phyloP scores from a whole-genome alignment of 768 basidiomycete species.

The Tricholoma sp. region DNA sequence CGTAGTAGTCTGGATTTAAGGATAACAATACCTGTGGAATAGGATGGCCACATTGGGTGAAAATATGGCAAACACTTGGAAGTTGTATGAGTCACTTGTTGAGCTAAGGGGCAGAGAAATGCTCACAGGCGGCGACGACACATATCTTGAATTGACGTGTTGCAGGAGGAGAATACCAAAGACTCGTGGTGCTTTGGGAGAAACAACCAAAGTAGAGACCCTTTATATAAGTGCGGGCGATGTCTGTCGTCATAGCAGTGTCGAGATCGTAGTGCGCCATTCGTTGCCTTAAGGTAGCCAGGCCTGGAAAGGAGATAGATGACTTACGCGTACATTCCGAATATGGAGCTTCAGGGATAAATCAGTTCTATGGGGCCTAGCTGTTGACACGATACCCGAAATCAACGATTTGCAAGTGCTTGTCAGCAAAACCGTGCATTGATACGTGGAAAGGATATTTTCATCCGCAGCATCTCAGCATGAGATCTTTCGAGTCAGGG shows the following conservation, averaged over 20 bases:
- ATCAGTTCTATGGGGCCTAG: background rate
- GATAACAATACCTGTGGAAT: conserved; percentile 13
- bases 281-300: background rate
- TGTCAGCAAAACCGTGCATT: background rate
- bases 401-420: background rate
- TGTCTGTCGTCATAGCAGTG: background rate
- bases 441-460: background rate
- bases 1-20: background rate
- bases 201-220: background rate
- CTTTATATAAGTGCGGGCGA: conserved; percentile 12
- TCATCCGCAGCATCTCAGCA: too few species aligned
- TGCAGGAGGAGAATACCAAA: conserved; percentile 4
- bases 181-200: background rate
- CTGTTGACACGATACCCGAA: background rate
- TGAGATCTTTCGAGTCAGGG: too few species aligned
- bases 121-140: conserved; percentile 54
- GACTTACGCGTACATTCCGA: background rate
- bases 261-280: background rate
- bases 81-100: background rate
- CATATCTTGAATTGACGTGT: conserved; percentile 29
- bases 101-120: background rate
- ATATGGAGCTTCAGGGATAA: background rate
- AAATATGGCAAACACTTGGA: conserved; percentile 44
- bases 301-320: background rate
- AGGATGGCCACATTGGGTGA: conserved; percentile 43